These are phyloP conservation scores for Jaltomata sinuosa DNA, from an alignment of 257 asterid genomes.

Conservation along the genomic window DNA sequence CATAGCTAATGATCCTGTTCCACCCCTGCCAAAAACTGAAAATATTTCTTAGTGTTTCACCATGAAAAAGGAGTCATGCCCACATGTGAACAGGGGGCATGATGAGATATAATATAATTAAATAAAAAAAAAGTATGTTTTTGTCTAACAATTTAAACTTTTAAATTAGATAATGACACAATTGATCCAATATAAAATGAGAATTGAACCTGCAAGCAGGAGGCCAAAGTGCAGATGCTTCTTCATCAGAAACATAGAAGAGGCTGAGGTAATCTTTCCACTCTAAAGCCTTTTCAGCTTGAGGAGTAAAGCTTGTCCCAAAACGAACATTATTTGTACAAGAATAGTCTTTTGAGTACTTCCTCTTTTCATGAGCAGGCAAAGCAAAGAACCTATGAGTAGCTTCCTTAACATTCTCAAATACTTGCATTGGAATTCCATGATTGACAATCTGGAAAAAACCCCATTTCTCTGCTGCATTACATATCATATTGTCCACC, in stretches of 20 bases:
- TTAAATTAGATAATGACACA: neutral
- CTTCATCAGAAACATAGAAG: slow-evolving; percentile 14
- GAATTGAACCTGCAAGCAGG: slow-evolving; percentile 2
- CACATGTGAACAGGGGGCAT: neutral
- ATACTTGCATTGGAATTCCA: slow-evolving; percentile 37
- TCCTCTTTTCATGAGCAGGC: slow-evolving; percentile 40
- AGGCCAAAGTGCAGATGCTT: slow-evolving; percentile 2
- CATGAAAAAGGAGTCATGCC: neutral
- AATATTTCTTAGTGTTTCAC: neutral
- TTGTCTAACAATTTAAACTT: neutral
- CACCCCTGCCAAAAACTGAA: neutral
- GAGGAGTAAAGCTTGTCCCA: slow-evolving; percentile 40
- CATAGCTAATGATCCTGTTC: neutral
- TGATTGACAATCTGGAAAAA: slow-evolving; percentile 52
- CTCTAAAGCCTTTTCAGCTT: slow-evolving; percentile 32
- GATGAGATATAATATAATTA: neutral
- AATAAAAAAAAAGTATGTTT: neutral
- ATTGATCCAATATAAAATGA: neutral
- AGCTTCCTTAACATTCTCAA: slow-evolving; percentile 33
- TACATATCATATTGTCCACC: slow-evolving; percentile 20
- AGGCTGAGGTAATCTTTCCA: slow-evolving; percentile 55
- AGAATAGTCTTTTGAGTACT: slow-evolving; percentile 35
- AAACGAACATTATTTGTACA: slow-evolving; percentile 29
- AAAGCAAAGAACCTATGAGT: slow-evolving; percentile 30
- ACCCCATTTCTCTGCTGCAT: slow-evolving; percentile 43